Percentiles rank a stretch among this genome's conserved stretches.
These are phyloP conservation scores for Penicillium hordei DNA, from an alignment of 2,329 filamentous ascomycete genomes.

Conservation along the genomic window DNA sequence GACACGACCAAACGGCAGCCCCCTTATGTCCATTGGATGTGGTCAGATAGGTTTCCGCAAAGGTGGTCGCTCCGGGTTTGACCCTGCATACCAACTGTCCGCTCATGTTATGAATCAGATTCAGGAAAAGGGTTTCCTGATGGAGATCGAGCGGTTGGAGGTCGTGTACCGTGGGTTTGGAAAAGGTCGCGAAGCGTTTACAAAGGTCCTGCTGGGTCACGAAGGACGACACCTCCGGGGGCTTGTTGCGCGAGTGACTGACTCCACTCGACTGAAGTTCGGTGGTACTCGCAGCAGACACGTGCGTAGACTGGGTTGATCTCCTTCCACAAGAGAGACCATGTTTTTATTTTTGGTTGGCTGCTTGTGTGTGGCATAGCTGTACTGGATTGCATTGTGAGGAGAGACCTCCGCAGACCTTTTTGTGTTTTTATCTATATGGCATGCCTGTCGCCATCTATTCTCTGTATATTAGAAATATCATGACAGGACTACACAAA, in stretches of 20 bases:
- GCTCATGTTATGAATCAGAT: slow-evolving; percentile 81
- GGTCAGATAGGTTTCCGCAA: slow-evolving; percentile 94
- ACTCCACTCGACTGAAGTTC: slow-evolving; percentile 90
- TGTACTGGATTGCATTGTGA: slow-evolving; percentile 3
- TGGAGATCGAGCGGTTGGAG: slow-evolving; percentile 74
- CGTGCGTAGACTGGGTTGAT: slow-evolving; percentile 73
- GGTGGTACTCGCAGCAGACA: slow-evolving; percentile 85
- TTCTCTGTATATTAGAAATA: slow-evolving; percentile 26
- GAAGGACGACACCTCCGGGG: slow-evolving; percentile 75
- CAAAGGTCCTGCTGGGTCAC: slow-evolving; percentile 81
- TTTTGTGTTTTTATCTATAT: slow-evolving; percentile 6
- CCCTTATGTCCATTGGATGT: slow-evolving; percentile 75
- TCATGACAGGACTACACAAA: slow-evolving; percentile 1
- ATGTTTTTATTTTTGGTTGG: not conserved
- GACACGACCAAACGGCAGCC: slow-evolving; percentile 74
- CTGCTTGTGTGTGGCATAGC: slow-evolving; percentile 1
- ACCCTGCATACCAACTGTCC: slow-evolving; percentile 86
- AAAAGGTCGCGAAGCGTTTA: slow-evolving; percentile 79
- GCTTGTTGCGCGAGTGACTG: slow-evolving; percentile 76
- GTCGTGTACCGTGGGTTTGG: slow-evolving; percentile 84
- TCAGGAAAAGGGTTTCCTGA: slow-evolving; percentile 74
- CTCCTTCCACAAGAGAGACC: not conserved
- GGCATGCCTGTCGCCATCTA: slow-evolving; percentile 14
- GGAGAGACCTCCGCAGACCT: slow-evolving; percentile 1
- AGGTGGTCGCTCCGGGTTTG: slow-evolving; percentile 74